Evolutionary conservation across 202 grass and related monocot genomes (phyloP).

Genomic region (Elaeis oleifera): DNA sequence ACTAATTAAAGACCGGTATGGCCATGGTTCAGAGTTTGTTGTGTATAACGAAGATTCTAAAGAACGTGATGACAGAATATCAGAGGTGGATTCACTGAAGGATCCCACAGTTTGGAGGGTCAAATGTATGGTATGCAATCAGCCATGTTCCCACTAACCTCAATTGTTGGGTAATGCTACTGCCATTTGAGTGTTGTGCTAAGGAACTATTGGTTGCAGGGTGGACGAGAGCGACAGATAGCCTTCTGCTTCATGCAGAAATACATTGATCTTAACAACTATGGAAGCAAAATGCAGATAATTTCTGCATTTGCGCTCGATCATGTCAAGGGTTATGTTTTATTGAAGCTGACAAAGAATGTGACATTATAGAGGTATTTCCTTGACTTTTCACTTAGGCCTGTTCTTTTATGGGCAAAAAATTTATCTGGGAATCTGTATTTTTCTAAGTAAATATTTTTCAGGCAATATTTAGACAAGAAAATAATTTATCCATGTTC

Average conservation of each 20-base stretch:
- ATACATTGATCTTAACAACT: slow-evolving; percentile 57
- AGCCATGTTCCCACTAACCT: not conserved
- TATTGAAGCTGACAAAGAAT: slow-evolving; percentile 89
- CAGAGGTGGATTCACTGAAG: slow-evolving; percentile 33
- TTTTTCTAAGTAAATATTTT: no score
- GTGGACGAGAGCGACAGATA: slow-evolving; percentile 79
- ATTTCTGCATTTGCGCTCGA: slow-evolving; percentile 81
- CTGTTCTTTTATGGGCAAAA: no score
- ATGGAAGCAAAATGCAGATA: slow-evolving; percentile 72
- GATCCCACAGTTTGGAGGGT: slow-evolving; percentile 75
- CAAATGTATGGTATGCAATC: slow-evolving; percentile 79
- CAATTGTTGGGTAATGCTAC: not conserved
- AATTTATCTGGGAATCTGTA: no score
- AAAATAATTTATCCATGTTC: no score
- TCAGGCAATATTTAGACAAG: no score
- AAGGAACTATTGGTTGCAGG: slow-evolving; percentile 41
- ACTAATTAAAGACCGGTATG: slow-evolving; percentile 58
- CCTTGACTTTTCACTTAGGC: no score
- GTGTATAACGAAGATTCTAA: slow-evolving; percentile 38
- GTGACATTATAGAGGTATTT: slow-evolving; percentile 78
- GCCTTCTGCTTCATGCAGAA: slow-evolving; percentile 97
- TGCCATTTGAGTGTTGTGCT: slow-evolving; percentile 9
- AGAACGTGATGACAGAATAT: slow-evolving; percentile 30
- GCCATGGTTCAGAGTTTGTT: slow-evolving; percentile 38
- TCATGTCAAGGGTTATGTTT: slow-evolving; percentile 84